Percentiles rank a stretch among this genome's conserved stretches.
Evolutionary conservation across 495 filamentous ascomycete species (phyloP).

Genomic region (Hypoxylon perforatum): DNA sequence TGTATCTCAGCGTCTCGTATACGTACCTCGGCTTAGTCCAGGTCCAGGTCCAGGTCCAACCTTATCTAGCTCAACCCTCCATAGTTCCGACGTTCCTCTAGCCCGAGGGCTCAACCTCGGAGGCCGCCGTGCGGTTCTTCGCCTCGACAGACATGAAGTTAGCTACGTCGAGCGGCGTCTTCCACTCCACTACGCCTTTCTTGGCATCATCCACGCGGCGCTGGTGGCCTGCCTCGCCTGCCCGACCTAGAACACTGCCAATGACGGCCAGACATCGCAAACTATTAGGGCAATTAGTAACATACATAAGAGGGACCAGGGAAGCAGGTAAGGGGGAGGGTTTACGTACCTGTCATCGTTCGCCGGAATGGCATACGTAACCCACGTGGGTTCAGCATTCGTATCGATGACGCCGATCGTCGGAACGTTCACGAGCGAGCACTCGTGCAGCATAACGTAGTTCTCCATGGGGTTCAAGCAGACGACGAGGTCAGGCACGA

Average conservation of each 20-base stretch:
- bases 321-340: not conserved
- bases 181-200: constrained; percentile 68
- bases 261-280: constrained; percentile 83
- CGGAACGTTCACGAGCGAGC: constrained; percentile 84
- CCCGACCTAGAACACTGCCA: constrained; percentile 83
- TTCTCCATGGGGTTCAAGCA: constrained; percentile 95
- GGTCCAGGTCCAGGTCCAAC: not conserved
- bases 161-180: constrained; percentile 54
- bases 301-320: not conserved
- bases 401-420: constrained; percentile 97
- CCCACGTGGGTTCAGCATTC: constrained; percentile 89
- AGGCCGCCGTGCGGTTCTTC: not conserved
- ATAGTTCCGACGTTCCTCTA: not conserved
- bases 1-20: no score
- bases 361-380: constrained; percentile 95
- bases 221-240: constrained; percentile 80
- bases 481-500: constrained; percentile 92
- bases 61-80: not conserved
- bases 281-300: constrained; percentile 57
- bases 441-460: constrained; percentile 88
- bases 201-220: constrained; percentile 70
- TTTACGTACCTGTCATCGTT: constrained; percentile 86
- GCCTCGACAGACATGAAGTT: constrained; percentile 30
- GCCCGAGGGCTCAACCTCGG: not conserved
- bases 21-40: not conserved